Conservation (phyloP, 371 early-diverging fungal genomes). For the Mucor sp. region DNA sequence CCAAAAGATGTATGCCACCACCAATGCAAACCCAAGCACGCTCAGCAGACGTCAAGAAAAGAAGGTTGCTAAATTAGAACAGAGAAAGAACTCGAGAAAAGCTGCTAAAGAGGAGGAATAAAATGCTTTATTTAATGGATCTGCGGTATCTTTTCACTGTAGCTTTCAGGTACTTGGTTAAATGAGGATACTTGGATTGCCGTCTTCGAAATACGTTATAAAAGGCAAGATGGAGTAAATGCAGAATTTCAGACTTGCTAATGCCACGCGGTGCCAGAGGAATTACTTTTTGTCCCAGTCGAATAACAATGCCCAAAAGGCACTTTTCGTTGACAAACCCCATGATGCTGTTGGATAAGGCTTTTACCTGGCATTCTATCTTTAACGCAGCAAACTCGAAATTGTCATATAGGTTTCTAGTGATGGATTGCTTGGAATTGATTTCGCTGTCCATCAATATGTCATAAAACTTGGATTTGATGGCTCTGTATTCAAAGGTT, state of each 20-base stretch:
- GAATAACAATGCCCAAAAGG: constrained; percentile 11
- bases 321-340: constrained; percentile 8
- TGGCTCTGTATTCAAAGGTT: constrained; percentile 30
- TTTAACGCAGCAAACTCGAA: constrained; percentile 68
- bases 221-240: background rate
- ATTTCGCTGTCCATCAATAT: constrained; percentile 61
- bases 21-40: background rate
- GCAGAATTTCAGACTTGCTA: background rate
- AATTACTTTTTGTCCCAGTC: background rate
- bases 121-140: background rate
- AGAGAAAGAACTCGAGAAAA: constrained; percentile 39
- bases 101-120: constrained; percentile 8
- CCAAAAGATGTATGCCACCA: constrained; percentile 27
- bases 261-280: constrained; percentile 3
- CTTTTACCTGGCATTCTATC: constrained; percentile 1
- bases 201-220: background rate
- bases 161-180: background rate
- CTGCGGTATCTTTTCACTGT: background rate
- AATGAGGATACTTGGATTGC: background rate
- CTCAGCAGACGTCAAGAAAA: constrained; percentile 55
- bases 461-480: constrained; percentile 55
- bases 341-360: background rate
- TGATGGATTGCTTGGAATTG: constrained; percentile 56
- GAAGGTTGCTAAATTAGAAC: constrained; percentile 55
- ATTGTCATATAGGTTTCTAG: constrained; percentile 73